Percentiles rank a stretch among this genome's conserved stretches.
Evolutionary conservation across 257 asterid species (phyloP).

Genomic region (Salvia miltiorrhiza): DNA sequence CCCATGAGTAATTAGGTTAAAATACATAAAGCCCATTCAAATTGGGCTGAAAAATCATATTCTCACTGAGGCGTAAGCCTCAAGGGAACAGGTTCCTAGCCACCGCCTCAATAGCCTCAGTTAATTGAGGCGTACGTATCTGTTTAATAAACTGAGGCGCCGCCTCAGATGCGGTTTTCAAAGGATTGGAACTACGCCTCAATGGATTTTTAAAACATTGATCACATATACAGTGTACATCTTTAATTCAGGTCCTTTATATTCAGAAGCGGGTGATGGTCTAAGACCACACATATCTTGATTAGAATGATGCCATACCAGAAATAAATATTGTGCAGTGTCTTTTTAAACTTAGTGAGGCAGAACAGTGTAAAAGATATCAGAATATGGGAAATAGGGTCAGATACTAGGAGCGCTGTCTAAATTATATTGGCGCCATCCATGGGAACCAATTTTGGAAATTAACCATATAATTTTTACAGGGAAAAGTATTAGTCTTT

Average conservation of each 20-base stretch:
- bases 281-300: not conserved
- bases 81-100: too few relatives aligned
- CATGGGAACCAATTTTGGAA: not conserved
- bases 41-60: too few relatives aligned
- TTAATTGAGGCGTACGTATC: too few relatives aligned
- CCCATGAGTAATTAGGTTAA: too few relatives aligned
- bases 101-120: too few relatives aligned
- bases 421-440: not conserved
- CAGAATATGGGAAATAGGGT: not conserved
- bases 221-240: not conserved
- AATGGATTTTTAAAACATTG: too few relatives aligned
- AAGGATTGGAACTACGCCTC: too few relatives aligned
- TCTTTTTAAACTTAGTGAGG: not conserved
- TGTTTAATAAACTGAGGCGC: too few relatives aligned
- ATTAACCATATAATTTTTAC: not conserved
- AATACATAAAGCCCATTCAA: too few relatives aligned
- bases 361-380: not conserved
- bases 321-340: not conserved
- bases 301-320: not conserved
- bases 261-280: not conserved
- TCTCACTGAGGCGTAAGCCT: too few relatives aligned
- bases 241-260: not conserved
- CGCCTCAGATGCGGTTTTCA: too few relatives aligned
- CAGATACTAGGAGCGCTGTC: not conserved
- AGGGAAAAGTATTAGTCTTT: not conserved